These are phyloP conservation scores for Fusarium chlamydosporum DNA, from an alignment of 2,329 filamentous ascomycete genomes.

Conservation along the genomic window DNA sequence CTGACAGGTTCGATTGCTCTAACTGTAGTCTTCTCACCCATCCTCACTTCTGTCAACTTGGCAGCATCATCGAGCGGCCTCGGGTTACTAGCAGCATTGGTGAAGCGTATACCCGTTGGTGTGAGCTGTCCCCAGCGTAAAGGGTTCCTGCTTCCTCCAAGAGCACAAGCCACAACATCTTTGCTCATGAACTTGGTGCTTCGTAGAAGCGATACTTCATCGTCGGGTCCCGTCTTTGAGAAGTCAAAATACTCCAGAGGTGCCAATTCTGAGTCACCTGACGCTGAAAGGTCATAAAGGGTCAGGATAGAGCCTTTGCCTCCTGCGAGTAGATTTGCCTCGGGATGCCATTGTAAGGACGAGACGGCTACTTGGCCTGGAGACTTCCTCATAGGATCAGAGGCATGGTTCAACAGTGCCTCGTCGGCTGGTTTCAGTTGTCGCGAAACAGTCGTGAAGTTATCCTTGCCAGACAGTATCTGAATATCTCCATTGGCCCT, in stretches of 20 bases:
- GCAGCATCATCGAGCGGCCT: conserved; percentile 35
- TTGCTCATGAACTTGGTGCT: conserved; percentile 63
- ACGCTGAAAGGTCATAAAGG: conserved; percentile 49
- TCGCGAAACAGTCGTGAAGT: conserved; percentile 49
- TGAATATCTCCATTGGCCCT: conserved; percentile 65
- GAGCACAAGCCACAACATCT: conserved; percentile 61
- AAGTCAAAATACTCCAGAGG: conserved; percentile 51
- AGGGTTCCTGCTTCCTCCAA: conserved; percentile 60
- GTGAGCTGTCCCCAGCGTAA: conserved; percentile 63
- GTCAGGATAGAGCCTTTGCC: conserved; percentile 52
- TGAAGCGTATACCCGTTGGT: conserved; percentile 60
- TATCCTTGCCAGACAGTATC: conserved; percentile 58
- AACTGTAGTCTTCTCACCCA: conserved; percentile 58
- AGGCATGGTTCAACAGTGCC: conserved; percentile 11
- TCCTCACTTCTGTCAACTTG: conserved; percentile 43
- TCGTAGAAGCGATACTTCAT: conserved; percentile 50
- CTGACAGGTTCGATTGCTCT: conserved; percentile 63
- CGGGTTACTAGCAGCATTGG: conserved; percentile 54
- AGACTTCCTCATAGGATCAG: conserved; percentile 46
- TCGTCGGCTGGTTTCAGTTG: conserved; percentile 40
- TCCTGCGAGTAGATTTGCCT: conserved; percentile 51
- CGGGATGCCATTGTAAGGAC: conserved; percentile 54
- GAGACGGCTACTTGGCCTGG: conserved; percentile 53
- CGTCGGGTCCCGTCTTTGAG: conserved; percentile 25
- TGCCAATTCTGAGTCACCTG: conserved; percentile 23